Percentiles rank a stretch among this genome's conserved stretches.
Conservation (phyloP, 2,329 filamentous ascomycete species). For the Alternaria alternata region DNA sequence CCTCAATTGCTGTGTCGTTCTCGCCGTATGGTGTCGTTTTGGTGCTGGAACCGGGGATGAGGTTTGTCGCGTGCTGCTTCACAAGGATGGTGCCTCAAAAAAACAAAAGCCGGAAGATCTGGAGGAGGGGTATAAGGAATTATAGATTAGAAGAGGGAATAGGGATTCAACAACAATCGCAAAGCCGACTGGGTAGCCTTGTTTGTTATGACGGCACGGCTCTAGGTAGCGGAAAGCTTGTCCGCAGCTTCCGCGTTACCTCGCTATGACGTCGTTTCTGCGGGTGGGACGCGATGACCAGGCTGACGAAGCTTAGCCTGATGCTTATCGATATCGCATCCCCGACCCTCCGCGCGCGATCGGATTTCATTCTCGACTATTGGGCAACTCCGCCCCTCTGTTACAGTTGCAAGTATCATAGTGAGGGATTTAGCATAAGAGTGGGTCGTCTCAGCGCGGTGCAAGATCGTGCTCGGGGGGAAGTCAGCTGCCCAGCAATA, state of each 20-base stretch:
- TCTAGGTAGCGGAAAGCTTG: conserved; percentile 3
- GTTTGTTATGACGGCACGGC: conserved; percentile 10
- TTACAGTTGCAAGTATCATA: too few relatives aligned
- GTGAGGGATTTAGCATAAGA: not conserved
- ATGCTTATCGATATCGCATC: conserved; percentile 20
- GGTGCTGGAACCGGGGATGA: not conserved
- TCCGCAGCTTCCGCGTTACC: conserved; percentile 24
- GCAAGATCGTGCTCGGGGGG: not conserved
- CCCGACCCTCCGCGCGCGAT: not conserved
- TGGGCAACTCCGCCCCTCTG: not conserved
- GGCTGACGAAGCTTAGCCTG: conserved; percentile 27
- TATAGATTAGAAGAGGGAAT: not conserved
- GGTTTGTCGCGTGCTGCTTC: not conserved
- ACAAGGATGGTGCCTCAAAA: not conserved
- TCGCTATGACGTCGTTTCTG: conserved; percentile 30
- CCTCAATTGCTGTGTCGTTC: not conserved
- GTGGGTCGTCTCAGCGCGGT: not conserved
- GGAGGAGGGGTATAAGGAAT: not conserved
- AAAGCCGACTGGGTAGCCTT: not conserved
- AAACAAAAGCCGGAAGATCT: not conserved
- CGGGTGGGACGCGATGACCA: conserved; percentile 11
- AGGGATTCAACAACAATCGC: not conserved
- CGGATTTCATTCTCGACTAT: not conserved
- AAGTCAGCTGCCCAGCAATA: not conserved
- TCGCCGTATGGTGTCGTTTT: not conserved